These are phyloP conservation scores for Phaffomyces thermotolerans DNA, from an alignment of 805 yeast genomes.

Conservation along the genomic window DNA sequence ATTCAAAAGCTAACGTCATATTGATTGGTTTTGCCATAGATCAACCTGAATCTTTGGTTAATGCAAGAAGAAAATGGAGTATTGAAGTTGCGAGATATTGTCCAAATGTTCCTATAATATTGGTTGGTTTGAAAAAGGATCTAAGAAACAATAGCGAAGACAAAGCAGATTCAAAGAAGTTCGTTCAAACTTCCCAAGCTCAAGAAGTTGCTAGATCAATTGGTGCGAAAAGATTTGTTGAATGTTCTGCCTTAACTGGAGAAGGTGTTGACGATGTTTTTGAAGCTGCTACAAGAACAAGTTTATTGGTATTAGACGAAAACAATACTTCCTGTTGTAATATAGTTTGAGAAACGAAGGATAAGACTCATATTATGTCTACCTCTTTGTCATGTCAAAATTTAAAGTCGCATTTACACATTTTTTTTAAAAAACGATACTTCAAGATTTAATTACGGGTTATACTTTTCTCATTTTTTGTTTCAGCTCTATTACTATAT, in stretches of 20 bases:
- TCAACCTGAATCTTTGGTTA: slow-evolving; percentile 75
- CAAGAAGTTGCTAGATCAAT: slow-evolving; percentile 66
- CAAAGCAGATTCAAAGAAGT: slow-evolving; percentile 29
- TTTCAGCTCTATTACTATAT: neutral
- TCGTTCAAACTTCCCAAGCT: slow-evolving; percentile 50
- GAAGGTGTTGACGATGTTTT: slow-evolving; percentile 93
- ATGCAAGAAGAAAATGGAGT: slow-evolving; percentile 83
- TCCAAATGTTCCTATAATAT: slow-evolving; percentile 67
- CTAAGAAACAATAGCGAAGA: slow-evolving; percentile 42
- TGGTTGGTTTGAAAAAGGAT: slow-evolving; percentile 84
- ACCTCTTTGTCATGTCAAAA: neutral
- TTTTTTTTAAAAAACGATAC: neutral
- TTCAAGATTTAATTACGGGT: neutral
- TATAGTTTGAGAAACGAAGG: slow-evolving; percentile 16
- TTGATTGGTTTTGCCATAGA: slow-evolving; percentile 82
- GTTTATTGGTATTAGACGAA: slow-evolving; percentile 50
- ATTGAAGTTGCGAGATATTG: slow-evolving; percentile 76
- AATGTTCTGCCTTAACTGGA: slow-evolving; percentile 88
- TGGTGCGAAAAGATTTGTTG: slow-evolving; percentile 78
- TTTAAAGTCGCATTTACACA: neutral
- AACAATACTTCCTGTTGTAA: slow-evolving; percentile 38
- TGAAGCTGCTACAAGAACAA: slow-evolving; percentile 83
- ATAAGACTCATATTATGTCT: too few species aligned
- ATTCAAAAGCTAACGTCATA: slow-evolving; percentile 80
- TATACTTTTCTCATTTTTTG: neutral